These are phyloP conservation scores for Santalum album DNA, from an alignment of 164 flowering plant genomes.

Conservation along the genomic window DNA sequence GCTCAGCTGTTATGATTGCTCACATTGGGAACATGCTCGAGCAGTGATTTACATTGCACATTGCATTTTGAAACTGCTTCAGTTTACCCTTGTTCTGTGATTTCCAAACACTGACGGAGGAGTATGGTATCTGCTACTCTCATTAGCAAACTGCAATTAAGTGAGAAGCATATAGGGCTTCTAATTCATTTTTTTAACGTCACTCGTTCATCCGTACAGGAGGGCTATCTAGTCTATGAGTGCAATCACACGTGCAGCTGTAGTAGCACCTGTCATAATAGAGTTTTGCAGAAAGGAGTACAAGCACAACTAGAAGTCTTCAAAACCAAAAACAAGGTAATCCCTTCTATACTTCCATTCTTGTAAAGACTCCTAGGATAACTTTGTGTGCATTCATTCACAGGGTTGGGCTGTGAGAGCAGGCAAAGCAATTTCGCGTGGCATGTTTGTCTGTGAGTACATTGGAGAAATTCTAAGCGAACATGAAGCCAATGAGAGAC, in stretches of 20 bases:
- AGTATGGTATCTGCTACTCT: too few species aligned
- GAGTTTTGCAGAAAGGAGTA: slow-evolving; percentile 91
- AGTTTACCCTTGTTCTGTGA: too few species aligned
- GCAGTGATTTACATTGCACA: too few species aligned
- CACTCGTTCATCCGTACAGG: slow-evolving; percentile 32
- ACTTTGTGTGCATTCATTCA: slow-evolving; percentile 5
- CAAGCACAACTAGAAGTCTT: slow-evolving; percentile 73
- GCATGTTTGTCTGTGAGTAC: slow-evolving; percentile 85
- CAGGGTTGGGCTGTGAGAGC: slow-evolving; percentile 99
- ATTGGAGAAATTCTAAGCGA: slow-evolving; percentile 69
- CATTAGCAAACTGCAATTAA: too few species aligned
- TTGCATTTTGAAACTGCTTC: too few species aligned
- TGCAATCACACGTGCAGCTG: slow-evolving; percentile 80
- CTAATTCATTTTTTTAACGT: too few species aligned
- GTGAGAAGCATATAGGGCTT: too few species aligned
- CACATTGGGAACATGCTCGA: too few species aligned
- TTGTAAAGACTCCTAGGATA: slow-evolving; percentile 1
- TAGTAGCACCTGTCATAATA: slow-evolving; percentile 61
- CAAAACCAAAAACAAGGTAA: slow-evolving; percentile 79
- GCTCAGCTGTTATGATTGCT: too few species aligned
- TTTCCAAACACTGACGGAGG: too few species aligned
- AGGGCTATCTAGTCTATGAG: slow-evolving; percentile 85
- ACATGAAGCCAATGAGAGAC: slow-evolving; percentile 52
- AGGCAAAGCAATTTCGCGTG: slow-evolving; percentile 62
- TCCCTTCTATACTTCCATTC: not conserved